Evolutionary conservation across 2,329 filamentous ascomycete species (phyloP), one percentile per base, ranked within the genome.

Genomic region (Dactylellina parvicollis): DNA sequence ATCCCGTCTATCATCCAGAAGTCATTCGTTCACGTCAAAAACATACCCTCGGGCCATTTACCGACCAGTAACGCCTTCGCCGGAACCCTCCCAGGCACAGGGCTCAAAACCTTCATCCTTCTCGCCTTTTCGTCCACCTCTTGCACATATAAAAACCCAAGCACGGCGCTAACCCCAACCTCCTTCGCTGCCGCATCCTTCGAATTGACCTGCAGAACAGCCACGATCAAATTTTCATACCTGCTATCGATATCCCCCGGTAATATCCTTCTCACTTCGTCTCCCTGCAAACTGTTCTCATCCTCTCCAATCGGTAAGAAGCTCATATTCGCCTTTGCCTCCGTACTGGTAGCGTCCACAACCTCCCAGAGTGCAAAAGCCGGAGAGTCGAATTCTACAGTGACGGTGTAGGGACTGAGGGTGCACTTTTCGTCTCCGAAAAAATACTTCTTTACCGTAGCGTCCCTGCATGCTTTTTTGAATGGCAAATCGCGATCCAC

Each of bases 361-460:
- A 2, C 85, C 84, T 26, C 90, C 84, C 75, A 75, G 0, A 28
- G 86, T 87, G 83, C 91, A 96, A 44, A 98, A 85, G 1, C 87
- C 85, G 38, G 80, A 7, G 88, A 87, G 69, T 88, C 85, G 79
- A 92, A 95, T 75, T 92, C 89, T 3, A 96, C 87, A 70, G 90
- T 90, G 78, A 96, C 92, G 4, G 92, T 96, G 77, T 93, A 90
- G 0, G 95, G 95, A 47, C 91, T 95, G 1, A 99, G 83, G 0
- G 91, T 90, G 67, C 90, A 86, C 74, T 87, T 88, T 0, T 86
- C 82, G 75, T 91, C 90, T 8, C 95, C 95, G 79, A 97, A 99
- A 83, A 99, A 99, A 81, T 99, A 99, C 77, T 93, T 90, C 76
- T 90, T 90, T 57, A 97, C 92, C 55, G 90, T 86, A 0, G 90